Evolutionary conservation across 2,329 filamentous ascomycete genomes (phyloP).

Genomic region (Diaporthe sp.): DNA sequence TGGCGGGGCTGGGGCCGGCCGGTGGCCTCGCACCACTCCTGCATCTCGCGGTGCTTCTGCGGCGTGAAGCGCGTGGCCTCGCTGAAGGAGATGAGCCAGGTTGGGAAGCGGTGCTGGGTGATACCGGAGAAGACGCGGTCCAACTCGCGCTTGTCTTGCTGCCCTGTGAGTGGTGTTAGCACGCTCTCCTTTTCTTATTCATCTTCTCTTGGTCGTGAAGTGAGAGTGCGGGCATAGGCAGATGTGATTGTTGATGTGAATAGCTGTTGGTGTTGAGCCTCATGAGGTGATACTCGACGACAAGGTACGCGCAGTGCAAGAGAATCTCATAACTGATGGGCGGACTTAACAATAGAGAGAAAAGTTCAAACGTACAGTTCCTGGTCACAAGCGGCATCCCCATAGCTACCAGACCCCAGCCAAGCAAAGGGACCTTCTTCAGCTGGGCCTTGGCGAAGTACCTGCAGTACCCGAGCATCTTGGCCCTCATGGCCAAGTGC

Average conservation of each 20-base stretch:
- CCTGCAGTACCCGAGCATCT: constrained; percentile 73
- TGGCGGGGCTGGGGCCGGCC: constrained; percentile 67
- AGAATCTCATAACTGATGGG: background rate
- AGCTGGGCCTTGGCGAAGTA: constrained; percentile 75
- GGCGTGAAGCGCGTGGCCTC: constrained; percentile 73
- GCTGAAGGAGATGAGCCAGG: constrained; percentile 75
- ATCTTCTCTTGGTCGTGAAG: background rate
- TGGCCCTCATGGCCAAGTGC: constrained; percentile 64
- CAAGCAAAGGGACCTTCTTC: constrained; percentile 70
- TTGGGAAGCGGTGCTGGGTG: constrained; percentile 65
- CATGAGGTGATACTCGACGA: background rate
- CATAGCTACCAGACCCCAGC: constrained; percentile 76
- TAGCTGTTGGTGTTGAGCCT: background rate
- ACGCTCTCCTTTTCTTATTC: accelerated
- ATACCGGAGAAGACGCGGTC: constrained; percentile 70
- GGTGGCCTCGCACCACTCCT: constrained; percentile 66
- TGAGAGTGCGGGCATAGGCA: background rate
- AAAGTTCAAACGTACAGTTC: constrained; percentile 57
- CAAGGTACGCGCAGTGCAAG: too few species aligned
- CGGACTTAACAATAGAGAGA: background rate
- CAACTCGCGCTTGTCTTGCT: constrained; percentile 66
- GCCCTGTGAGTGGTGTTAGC: constrained; percentile 31
- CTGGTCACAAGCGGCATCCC: constrained; percentile 75
- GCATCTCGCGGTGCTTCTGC: constrained; percentile 65
- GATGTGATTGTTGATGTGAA: background rate